Conservation (phyloP, 169 alveolate species). For the Eimeria acervulina region DNA sequence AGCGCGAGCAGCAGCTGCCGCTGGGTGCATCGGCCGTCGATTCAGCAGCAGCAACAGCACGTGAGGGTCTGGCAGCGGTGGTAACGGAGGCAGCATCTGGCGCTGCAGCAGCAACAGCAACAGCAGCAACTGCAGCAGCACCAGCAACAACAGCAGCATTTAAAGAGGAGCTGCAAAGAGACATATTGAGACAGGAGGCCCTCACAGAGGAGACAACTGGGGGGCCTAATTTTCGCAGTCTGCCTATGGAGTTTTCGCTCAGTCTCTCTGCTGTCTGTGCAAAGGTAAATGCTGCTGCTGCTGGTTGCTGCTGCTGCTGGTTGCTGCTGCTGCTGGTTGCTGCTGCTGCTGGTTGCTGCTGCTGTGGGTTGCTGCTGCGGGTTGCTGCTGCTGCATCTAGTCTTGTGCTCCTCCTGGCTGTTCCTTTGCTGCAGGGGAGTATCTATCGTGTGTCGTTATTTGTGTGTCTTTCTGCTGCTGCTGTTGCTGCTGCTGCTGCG, state of each 20-base stretch:
- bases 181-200: not conserved
- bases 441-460: no score
- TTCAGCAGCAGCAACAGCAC: slow-evolving; percentile 11
- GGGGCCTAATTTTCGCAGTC: not conserved
- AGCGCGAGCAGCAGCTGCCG: slow-evolving; percentile 30
- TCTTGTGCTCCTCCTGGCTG: no score
- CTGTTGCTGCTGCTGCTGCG: slow-evolving; percentile 23
- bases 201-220: slow-evolving; percentile 59
- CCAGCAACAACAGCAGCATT: slow-evolving; percentile 22
- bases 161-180: not conserved
- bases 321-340: slow-evolving; percentile 40
- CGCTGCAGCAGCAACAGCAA: not conserved
- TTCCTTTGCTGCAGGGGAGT: no score
- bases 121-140: slow-evolving; percentile 37
- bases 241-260: slow-evolving; percentile 50
- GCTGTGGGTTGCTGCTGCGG: no score
- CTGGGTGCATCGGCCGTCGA: not conserved
- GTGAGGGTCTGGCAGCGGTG: slow-evolving; percentile 11
- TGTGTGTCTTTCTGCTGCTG: no score
- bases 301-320: slow-evolving; percentile 54
- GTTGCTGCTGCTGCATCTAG: no score
- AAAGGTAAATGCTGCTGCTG: slow-evolving; percentile 19
- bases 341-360: not conserved
- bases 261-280: slow-evolving; percentile 60
- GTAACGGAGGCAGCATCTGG: not conserved